A percentile compares a stretch with the other conserved stretches of the same genome.
Conservation (phyloP, 768 basidiomycete species). For the Hericium rajendrae region DNA sequence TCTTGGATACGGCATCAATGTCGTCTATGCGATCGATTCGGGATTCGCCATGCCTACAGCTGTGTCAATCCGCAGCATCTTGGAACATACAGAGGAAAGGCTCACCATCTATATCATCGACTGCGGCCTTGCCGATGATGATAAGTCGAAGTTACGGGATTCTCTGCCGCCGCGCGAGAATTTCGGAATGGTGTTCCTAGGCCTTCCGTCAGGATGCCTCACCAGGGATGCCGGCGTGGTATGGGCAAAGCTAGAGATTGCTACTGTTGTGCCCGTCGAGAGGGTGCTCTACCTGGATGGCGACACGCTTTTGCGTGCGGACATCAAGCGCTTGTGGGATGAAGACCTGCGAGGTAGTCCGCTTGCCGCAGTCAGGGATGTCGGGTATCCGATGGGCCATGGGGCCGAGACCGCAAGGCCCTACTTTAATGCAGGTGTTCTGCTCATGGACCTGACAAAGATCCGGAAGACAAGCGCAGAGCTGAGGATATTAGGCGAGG, state of each 20-base stretch:
- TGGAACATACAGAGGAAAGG: conserved; percentile 26
- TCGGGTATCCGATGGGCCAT: conserved; percentile 43
- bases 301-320: conserved; percentile 36
- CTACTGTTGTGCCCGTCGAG: conserved; percentile 37
- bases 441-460: conserved; percentile 39
- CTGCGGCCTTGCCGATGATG: conserved; percentile 30
- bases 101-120: conserved; percentile 43
- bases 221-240: conserved; percentile 21
- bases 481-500: conserved; percentile 19
- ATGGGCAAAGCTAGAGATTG: conserved; percentile 43
- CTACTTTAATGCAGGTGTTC: conserved; percentile 50
- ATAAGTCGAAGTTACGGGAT: conserved; percentile 23
- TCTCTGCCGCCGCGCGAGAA: conserved; percentile 21
- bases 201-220: conserved; percentile 18
- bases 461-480: conserved; percentile 21
- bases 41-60: conserved; percentile 39
- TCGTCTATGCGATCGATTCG: conserved; percentile 35
- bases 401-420: conserved; percentile 17
- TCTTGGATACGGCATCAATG: conserved; percentile 37
- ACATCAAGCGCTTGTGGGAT: conserved; percentile 34
- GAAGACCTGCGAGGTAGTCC: conserved; percentile 32
- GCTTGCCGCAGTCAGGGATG: conserved; percentile 37
- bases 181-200: conserved; percentile 35
- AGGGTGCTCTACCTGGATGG: conserved; percentile 44
- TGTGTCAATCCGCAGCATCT: conserved; percentile 35